Base-by-base conservation (phyloP, 495 filamentous ascomycete genomes). In the Gamarada debralockiae region DNA sequence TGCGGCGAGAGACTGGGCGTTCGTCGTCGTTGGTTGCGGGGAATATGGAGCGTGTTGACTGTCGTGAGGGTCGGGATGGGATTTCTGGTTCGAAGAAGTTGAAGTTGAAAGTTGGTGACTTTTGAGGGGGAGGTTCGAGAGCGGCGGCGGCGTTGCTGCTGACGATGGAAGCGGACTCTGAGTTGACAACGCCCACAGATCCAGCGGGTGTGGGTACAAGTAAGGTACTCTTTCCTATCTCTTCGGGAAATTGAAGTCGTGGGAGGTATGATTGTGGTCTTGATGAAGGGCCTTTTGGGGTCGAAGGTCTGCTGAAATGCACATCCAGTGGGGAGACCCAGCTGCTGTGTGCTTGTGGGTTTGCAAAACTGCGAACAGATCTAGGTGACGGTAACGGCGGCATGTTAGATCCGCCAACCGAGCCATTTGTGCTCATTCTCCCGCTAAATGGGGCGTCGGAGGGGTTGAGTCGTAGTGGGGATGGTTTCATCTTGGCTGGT, bases 401-500 rank as follows among this genome's bases (percentile, higher is more conserved):
- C 47, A 56, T 41, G 33, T 61, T 53, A 20, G 44, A 14, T 29
- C 58, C 58, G 6, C 58, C 50, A 3, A 45, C 40, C 4, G 49
- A 46, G 18, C 57, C 48, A 50, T 48, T 41, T 12, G 18, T 34
- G 15, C 13, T 50, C 15, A 9, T 20, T 18, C 29, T 25, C 6
- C 24, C 50, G 20, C 20, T 43, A 7, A 52, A 18, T 15, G 52
- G 31, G 0, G 45, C 10, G 42, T 58, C 48, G 18, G 37, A 55
- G 18, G 51, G 27, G n/a, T 55, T 22, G 15, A 53, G 38, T 50
- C 59, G 55, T 9, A 62, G 53, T 18, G 59, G 55, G 31, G 55
- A 56, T 22, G 59, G 49, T 23, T 58, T 62, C 4, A 13, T 21
- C 7, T 29, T 52, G 15, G 17, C 22, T 15, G 14, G 17, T 4